Percentiles rank a stretch among this genome's conserved stretches.
Conservation (phyloP, 306 rosid species). For the Styphnolobium japonicum region DNA sequence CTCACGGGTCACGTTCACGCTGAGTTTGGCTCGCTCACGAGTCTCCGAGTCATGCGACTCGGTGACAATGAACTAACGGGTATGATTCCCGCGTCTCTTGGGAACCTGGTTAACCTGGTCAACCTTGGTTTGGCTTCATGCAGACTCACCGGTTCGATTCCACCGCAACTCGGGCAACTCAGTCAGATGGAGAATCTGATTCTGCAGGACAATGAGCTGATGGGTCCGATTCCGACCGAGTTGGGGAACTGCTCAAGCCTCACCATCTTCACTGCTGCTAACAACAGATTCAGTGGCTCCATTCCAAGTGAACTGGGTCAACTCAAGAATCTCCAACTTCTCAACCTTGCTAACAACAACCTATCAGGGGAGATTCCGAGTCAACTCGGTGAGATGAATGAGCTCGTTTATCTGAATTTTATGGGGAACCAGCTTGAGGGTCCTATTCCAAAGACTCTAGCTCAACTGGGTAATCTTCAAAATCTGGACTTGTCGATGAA, state of each 20-base stretch:
- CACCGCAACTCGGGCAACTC: conserved; percentile 65
- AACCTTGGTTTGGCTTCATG: conserved; percentile 75
- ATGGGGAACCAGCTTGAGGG: conserved; percentile 76
- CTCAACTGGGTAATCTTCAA: conserved; percentile 63
- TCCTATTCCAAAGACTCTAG: conserved; percentile 53
- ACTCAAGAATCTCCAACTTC: conserved; percentile 53
- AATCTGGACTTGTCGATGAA: conserved; percentile 78
- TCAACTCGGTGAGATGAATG: conserved; percentile 61
- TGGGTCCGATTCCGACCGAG: conserved; percentile 75
- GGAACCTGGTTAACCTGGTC: conserved; percentile 50
- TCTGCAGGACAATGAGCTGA: conserved; percentile 64
- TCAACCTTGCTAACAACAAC: conserved; percentile 69
- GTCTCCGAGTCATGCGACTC: conserved; percentile 75
- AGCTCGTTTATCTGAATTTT: conserved; percentile 67
- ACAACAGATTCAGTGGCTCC: conserved; percentile 64
- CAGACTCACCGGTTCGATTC: conserved; percentile 68
- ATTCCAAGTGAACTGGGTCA: conserved; percentile 62
- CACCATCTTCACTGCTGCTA: conserved; percentile 59
- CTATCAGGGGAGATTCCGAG: conserved; percentile 71
- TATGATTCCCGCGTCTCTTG: conserved; percentile 70
- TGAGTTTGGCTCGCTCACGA: conserved; percentile 59
- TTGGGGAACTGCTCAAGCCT: conserved; percentile 82
- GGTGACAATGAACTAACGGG: conserved; percentile 79
- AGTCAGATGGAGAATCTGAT: conserved; percentile 45
- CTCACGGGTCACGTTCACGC: conserved; percentile 67